phyloP scores from a whole-genome alignment of 192 early-diverging fungal species.

The Podila verticillata region DNA sequence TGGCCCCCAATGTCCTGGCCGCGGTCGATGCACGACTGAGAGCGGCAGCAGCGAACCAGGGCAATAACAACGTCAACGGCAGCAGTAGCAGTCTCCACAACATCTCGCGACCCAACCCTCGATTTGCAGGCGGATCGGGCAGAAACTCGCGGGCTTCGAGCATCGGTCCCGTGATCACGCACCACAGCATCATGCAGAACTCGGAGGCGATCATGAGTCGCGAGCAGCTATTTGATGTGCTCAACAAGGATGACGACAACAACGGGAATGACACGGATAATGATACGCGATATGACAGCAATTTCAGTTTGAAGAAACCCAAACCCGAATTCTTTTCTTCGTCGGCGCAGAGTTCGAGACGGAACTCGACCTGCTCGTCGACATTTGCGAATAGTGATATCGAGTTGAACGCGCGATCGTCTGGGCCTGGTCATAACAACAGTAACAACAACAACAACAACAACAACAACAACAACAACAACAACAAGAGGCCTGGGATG shows the following conservation, averaged over 20 bases:
- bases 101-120: not conserved
- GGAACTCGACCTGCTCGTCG: slow-evolving; percentile 9
- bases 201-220: slow-evolving; percentile 21
- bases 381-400: slow-evolving; percentile 16
- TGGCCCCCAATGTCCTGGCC: slow-evolving; percentile 38
- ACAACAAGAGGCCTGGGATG: not conserved
- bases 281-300: too few relatives aligned
- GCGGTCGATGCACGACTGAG: slow-evolving; percentile 34
- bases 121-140: not conserved
- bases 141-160: slow-evolving; percentile 1
- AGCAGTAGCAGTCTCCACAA: too few relatives aligned
- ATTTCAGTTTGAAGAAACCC: slow-evolving; percentile 2
- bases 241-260: slow-evolving; percentile 27
- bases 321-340: slow-evolving; percentile 8
- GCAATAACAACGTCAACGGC: too few relatives aligned
- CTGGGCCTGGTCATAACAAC: not conserved
- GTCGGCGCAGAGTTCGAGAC: slow-evolving; percentile 16
- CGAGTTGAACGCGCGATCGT: slow-evolving; percentile 16
- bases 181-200: slow-evolving; percentile 11
- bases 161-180: slow-evolving; percentile 13
- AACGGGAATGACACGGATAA: not conserved
- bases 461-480: not conserved
- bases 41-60: not conserved
- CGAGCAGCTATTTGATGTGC: slow-evolving; percentile 24
- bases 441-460: not conserved